Conservation (phyloP, 805 yeast species). For the Pichia thaimueangensis region DNA sequence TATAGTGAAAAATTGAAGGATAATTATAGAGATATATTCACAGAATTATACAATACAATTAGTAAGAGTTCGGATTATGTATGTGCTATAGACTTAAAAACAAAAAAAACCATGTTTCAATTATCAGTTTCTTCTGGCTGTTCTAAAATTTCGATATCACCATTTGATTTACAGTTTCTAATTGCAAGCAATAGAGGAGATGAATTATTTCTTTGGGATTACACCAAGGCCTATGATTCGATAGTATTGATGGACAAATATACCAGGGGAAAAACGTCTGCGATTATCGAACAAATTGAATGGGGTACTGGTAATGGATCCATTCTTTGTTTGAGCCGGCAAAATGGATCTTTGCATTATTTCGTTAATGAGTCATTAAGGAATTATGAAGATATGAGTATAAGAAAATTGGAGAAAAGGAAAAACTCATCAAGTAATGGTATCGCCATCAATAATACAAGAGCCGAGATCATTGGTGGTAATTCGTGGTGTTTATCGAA, state of each 20-base stretch:
- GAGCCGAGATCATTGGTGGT: conserved; percentile 11
- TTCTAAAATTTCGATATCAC: conserved; percentile 53
- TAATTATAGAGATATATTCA: conserved; percentile 23
- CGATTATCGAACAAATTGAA: conserved; percentile 41
- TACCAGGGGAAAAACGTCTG: conserved; percentile 56
- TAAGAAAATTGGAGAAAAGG: conserved; percentile 1
- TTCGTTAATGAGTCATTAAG: conserved; percentile 38
- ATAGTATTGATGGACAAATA: conserved; percentile 52
- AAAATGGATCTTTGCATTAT: conserved; percentile 59
- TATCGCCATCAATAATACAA: neutral
- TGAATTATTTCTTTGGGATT: conserved; percentile 58
- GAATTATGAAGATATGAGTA: conserved; percentile 9
- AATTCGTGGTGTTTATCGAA: conserved; percentile 43
- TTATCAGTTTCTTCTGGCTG: conserved; percentile 61
- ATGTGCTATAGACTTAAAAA: conserved; percentile 41
- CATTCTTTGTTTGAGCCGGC: conserved; percentile 45
- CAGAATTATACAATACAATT: conserved; percentile 25
- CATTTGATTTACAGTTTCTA: conserved; percentile 51
- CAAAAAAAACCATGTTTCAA: conserved; percentile 32
- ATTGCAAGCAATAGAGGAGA: conserved; percentile 56
- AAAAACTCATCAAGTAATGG: neutral
- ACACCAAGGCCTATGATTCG: conserved; percentile 42
- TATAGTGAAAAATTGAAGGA: conserved; percentile 15
- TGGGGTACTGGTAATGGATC: conserved; percentile 45
- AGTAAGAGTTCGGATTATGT: conserved; percentile 31